A percentile compares a stretch with the other conserved stretches of the same genome.
These are phyloP conservation scores for Scheffersomyces stipitis DNA, from an alignment of 805 yeast genomes.

Conservation along the genomic window DNA sequence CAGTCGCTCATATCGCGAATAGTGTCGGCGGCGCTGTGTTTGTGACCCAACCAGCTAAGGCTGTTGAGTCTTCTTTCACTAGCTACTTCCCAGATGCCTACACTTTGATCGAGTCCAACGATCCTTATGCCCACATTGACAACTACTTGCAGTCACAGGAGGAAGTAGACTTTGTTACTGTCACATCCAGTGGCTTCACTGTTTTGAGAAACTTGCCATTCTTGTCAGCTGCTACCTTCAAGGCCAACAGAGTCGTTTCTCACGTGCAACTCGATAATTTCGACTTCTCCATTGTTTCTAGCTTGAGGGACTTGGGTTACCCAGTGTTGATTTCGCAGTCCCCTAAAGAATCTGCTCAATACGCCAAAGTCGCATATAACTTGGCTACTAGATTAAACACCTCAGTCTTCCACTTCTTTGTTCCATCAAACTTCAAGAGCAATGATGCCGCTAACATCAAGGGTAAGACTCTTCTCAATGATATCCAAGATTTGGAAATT, in stretches of 20 bases:
- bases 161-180: constrained; percentile 34
- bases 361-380: constrained; percentile 58
- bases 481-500: constrained; percentile 15
- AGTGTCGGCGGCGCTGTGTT: constrained; percentile 34
- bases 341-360: constrained; percentile 50
- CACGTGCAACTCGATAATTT: constrained; percentile 57
- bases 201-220: constrained; percentile 62
- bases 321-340: constrained; percentile 68
- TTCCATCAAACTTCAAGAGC: constrained; percentile 21
- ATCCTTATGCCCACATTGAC: constrained; percentile 50
- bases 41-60: constrained; percentile 48
- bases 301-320: constrained; percentile 68
- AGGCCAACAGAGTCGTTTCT: constrained; percentile 49
- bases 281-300: constrained; percentile 70
- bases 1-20: constrained; percentile 31
- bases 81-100: constrained; percentile 19
- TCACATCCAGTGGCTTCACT: constrained; percentile 53
- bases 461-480: constrained; percentile 12
- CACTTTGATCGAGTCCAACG: constrained; percentile 46
- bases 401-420: constrained; percentile 74
- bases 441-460: constrained; percentile 12
- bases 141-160: constrained; percentile 21
- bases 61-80: constrained; percentile 35
- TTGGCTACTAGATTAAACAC: constrained; percentile 47
- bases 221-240: constrained; percentile 41